Evolutionary conservation across 73 alveolate species (phyloP), one percentile per base, ranked within the genome.

Genomic region (Paramecium sonneborni): DNA sequence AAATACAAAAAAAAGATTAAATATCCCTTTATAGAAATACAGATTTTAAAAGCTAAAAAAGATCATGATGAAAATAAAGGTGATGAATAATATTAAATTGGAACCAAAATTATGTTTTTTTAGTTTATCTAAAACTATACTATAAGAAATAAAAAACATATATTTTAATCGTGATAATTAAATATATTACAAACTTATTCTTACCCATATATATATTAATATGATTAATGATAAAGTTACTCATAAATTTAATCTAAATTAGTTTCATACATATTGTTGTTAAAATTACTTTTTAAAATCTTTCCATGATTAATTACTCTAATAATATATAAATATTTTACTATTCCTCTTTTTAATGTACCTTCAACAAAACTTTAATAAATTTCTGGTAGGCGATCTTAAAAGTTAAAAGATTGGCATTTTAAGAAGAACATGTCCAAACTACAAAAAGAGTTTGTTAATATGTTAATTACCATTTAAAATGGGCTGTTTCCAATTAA

Each of bases 21-120:
- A 72, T 72, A 6, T 72, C 12, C 15, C 28, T 62, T 12, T 72
- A 32, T 6, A 72, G 86, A 72, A 72, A 35, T 35, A 7, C 57
- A 35, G 57, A 72, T 38, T 72, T 32, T 32, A 72, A n/a, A 28
- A 72, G 20, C 7, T 38, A 6, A 35, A 30, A 72, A 72, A 72
- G 86, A 72, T 37, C 86, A 72, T 34, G 86, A 72, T 72, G 44
- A 32, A 28, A 62, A 72, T 15, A 72, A 58, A 34, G 86, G 32
- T 72, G 86, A 72, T 72, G 86, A 72, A 72, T 37, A 72, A 72
- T n/a, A 32, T 15, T 72, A 34, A 28, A 38, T 72, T 12, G 86
- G 62, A 0, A 35, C 86, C 12, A 72, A 72, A 72, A n/a, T 32
- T 2, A 32, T 72, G 58, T 72, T 72, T 38, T n/a, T 32, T 38